Evolutionary conservation across 352 stramenopile species (phyloP), one percentile per base, ranked within the genome.

Genomic region (Phytophthora cactorum): DNA sequence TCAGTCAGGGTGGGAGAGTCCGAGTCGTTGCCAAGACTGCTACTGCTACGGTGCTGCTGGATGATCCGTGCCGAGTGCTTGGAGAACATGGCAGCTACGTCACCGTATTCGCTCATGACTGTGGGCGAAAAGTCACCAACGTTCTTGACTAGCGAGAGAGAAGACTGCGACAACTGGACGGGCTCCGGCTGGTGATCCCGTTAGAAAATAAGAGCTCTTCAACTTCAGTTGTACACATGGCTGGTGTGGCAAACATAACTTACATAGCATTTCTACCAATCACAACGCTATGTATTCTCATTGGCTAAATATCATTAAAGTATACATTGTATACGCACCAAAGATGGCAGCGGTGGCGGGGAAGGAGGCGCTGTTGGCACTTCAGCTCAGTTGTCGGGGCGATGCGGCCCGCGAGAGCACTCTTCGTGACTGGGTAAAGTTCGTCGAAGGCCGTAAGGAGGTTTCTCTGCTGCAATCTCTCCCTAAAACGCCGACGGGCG

Each of bases 321-420:
- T 34, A 34, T 34, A 34, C 29, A 34, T 34, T 34, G 29, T 34
- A 46, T 46, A 46, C 39, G 22, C 22, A 27, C 15, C 12, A 3
- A 41, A 41, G 36, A 53, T 53, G 43, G 29, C 52, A 9, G 17
- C 36, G n/a, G 27, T 47, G 5, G 76, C 81, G 55, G 63, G 61
- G 39, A 79, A 82, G 71, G 69, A 73, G 43, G 44, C 72, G 27
- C 34, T 93, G 39, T 59, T 85, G 66, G 81, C 82, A 59, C 77
- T 93, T 55, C 82, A 90, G 74, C 72, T 90, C 43, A 90, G 77
- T 66, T 91, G 82, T 43, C 72, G 82, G 9, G 84, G 84, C 31
- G 85, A 91, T 63, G 66, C 76, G 9, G 75, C 74, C 41, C 81
- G 82, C 10, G 84, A 93, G 71, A 72, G 74, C 31, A 78, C 79